These are phyloP conservation scores for Daldinia sp. DNA, from an alignment of 2,329 filamentous ascomycete genomes.

Conservation along the genomic window DNA sequence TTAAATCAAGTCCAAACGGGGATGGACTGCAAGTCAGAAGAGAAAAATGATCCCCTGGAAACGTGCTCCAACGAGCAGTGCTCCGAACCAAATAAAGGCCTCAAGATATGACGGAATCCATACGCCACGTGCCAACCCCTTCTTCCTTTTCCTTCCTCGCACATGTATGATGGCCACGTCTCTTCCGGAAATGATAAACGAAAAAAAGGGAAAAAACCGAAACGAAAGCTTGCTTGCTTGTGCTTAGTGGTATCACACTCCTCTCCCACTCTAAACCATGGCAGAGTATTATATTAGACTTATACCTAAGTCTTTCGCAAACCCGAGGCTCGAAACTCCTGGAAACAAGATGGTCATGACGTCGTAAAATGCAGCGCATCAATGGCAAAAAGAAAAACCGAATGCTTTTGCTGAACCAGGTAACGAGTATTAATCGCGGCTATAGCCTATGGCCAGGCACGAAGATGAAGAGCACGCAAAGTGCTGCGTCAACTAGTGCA, in stretches of 20 bases:
- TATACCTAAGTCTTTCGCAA: conserved; percentile 20
- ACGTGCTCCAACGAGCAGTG: not conserved
- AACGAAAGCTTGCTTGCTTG: conserved; percentile 29
- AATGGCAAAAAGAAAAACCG: not conserved
- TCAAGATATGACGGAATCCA: conserved; percentile 17
- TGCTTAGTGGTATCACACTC: conserved; percentile 41
- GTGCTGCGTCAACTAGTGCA: conserved; percentile 79
- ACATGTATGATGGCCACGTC: conserved; percentile 6
- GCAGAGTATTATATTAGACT: conserved; percentile 38
- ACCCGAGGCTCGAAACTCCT: conserved; percentile 37
- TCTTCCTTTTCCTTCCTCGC: conserved; percentile 15
- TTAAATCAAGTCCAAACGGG: conserved; percentile 7
- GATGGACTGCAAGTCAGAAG: not conserved
- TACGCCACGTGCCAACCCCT: conserved; percentile 27
- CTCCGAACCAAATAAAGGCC: not conserved
- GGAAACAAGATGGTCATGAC: conserved; percentile 44
- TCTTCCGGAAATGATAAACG: conserved; percentile 20
- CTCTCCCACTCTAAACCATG: conserved; percentile 21
- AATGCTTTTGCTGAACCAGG: conserved; percentile 12
- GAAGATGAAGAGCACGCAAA: conserved; percentile 92
- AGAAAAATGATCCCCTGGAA: not conserved
- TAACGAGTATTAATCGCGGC: conserved; percentile 34
- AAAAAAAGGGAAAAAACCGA: conserved; percentile 23
- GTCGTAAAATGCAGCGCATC: conserved; percentile 40
- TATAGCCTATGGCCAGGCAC: conserved; percentile 88